Conservation (phyloP, 805 yeast species). For the Kuraishia molischiana region DNA sequence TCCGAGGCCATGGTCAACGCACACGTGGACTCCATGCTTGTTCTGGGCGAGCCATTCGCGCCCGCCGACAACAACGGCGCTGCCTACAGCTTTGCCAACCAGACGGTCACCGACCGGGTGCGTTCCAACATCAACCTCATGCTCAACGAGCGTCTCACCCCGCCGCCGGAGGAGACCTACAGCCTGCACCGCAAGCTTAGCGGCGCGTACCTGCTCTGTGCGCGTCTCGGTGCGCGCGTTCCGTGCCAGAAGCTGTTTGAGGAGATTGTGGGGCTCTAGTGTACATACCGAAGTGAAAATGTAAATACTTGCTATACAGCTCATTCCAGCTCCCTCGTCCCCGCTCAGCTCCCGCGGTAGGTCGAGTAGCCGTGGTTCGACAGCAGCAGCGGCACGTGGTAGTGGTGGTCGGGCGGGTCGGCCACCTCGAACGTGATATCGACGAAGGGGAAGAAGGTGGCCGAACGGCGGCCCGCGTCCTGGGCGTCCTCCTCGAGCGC, state of each 20-base stretch:
- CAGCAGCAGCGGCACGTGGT: constrained; percentile 80
- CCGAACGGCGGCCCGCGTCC: constrained; percentile 13
- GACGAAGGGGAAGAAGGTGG: constrained; percentile 78
- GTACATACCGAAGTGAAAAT: constrained; percentile 12
- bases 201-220: constrained; percentile 87
- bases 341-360: constrained; percentile 64
- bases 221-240: constrained; percentile 73
- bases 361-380: constrained; percentile 87
- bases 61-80: constrained; percentile 35
- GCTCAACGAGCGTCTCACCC: constrained; percentile 85
- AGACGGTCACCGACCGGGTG: constrained; percentile 91
- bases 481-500: constrained; percentile 9
- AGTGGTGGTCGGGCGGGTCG: constrained; percentile 66
- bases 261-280: constrained; percentile 53
- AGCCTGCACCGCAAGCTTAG: constrained; percentile 92
- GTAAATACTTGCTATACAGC: too few relatives aligned
- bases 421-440: constrained; percentile 68
- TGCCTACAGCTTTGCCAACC: constrained; percentile 64
- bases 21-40: constrained; percentile 83
- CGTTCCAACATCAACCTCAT: constrained; percentile 79
- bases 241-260: constrained; percentile 71
- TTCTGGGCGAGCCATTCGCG: constrained; percentile 87
- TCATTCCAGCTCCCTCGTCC: too few relatives aligned
- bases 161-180: constrained; percentile 98
- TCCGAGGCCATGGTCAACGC: constrained; percentile 82